Evolutionary conservation across 2,329 filamentous ascomycete genomes (phyloP).

Genomic region (Phaeosphaeria sp.): DNA sequence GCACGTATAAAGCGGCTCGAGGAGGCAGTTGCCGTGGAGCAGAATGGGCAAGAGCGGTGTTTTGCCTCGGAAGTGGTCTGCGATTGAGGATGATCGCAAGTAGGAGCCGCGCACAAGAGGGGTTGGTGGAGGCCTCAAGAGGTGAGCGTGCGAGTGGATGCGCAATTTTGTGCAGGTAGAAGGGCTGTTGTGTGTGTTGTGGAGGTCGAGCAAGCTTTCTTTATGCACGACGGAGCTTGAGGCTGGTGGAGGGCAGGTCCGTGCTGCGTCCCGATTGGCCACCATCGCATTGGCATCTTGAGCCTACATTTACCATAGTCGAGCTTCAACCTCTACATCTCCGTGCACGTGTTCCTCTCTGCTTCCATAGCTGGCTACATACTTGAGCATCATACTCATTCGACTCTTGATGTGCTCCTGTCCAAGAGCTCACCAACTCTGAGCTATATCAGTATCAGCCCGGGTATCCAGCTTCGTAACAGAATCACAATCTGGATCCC

Average conservation of each 20-base stretch:
- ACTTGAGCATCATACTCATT: not conserved
- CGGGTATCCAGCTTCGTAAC: not conserved
- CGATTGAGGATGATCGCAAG: slow-evolving; percentile 15
- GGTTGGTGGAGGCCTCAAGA: slow-evolving; percentile 14
- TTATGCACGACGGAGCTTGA: slow-evolving; percentile 38
- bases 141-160: slow-evolving; percentile 16
- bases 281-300: slow-evolving; percentile 24
- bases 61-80: slow-evolving; percentile 24
- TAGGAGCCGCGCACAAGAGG: slow-evolving; percentile 7
- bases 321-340: not conserved
- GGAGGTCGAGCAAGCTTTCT: slow-evolving; percentile 34
- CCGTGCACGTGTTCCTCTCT: not conserved
- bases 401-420: not conserved
- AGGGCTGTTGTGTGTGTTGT: slow-evolving; percentile 28
- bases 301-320: not conserved
- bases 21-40: slow-evolving; percentile 11
- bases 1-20: slow-evolving; percentile 15
- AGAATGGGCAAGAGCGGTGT: slow-evolving; percentile 12
- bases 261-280: slow-evolving; percentile 26
- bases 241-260: slow-evolving; percentile 28
- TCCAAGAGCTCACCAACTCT: not conserved
- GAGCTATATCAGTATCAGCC: not conserved
- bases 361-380: not conserved
- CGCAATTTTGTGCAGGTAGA: slow-evolving; percentile 30
- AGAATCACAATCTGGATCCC: too few relatives aligned